Percentiles rank a stretch among this genome's conserved stretches.
Conservation (phyloP, 345 rosid species). For the Ceriops zippeliana region DNA sequence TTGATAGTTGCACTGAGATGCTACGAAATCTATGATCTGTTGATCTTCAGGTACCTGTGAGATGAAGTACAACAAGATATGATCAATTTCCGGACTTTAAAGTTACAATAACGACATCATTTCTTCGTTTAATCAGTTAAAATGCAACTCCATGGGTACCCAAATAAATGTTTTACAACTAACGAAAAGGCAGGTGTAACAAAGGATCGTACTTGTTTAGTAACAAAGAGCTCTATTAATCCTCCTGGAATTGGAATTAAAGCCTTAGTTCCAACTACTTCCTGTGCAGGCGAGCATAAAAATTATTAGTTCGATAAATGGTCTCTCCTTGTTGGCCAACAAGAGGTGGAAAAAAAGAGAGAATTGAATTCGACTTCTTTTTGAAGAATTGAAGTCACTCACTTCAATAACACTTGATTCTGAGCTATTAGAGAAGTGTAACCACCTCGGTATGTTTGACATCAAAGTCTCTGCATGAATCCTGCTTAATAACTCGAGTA, state of each 20-base stretch:
- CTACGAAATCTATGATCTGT: constrained; percentile 54
- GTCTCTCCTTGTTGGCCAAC: background rate
- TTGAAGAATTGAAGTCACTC: constrained; percentile 8
- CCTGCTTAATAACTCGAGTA: constrained; percentile 28
- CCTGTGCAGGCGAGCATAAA: constrained; percentile 33
- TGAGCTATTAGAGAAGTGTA: constrained; percentile 49
- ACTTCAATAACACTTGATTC: constrained; percentile 51
- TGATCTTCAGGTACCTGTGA: constrained; percentile 74
- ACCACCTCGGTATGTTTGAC: constrained; percentile 68
- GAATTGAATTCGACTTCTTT: background rate
- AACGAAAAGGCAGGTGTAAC: background rate
- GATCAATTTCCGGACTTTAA: background rate
- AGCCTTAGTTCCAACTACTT: constrained; percentile 67
- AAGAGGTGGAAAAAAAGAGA: background rate
- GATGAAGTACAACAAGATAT: background rate
- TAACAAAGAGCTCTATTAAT: constrained; percentile 66
- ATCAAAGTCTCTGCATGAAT: constrained; percentile 62
- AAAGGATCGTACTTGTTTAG: constrained; percentile 52
- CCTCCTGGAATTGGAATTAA: constrained; percentile 81
- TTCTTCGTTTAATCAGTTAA: background rate
- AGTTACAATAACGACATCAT: background rate
- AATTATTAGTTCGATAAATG: background rate
- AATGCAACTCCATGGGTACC: background rate
- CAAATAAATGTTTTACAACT: background rate
- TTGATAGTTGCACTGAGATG: constrained; percentile 46